These are phyloP conservation scores for Chlorella sorokiniana DNA, from an alignment of 139 green algal genomes.

Conservation along the genomic window DNA sequence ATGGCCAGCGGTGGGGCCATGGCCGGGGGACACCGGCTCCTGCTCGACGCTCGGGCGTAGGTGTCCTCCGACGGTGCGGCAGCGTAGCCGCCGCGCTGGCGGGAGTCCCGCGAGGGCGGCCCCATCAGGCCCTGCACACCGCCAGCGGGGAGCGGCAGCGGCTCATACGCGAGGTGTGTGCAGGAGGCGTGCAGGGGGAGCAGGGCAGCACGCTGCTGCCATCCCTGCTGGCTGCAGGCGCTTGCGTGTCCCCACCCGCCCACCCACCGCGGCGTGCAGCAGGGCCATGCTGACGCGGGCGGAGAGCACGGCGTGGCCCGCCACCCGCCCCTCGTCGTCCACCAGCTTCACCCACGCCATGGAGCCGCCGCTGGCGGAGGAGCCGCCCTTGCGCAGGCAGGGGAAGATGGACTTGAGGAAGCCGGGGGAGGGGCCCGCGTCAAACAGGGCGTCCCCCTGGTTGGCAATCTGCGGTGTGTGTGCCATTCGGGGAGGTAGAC, in stretches of 20 bases:
- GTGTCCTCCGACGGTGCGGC: neutral
- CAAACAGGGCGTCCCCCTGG: slow-evolving; percentile 29
- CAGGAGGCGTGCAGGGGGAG: neutral
- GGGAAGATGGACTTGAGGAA: slow-evolving; percentile 42
- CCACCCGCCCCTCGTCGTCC: slow-evolving; percentile 17
- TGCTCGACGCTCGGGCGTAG: neutral
- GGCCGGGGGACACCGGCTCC: slow-evolving; percentile 2
- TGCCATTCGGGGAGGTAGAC: neutral
- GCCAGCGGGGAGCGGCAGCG: neutral
- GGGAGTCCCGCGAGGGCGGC: neutral
- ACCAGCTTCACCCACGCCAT: slow-evolving; percentile 52
- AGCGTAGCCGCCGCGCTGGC: neutral
- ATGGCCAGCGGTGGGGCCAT: slow-evolving; percentile 7
- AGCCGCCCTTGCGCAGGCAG: slow-evolving; percentile 37
- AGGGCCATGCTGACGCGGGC: slow-evolving; percentile 28
- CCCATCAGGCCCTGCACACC: slow-evolving; percentile 21
- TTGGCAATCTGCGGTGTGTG: slow-evolving; percentile 34
- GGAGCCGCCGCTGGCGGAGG: neutral
- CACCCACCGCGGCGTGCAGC: neutral
- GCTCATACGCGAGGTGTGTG: neutral
- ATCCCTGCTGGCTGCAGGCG: neutral
- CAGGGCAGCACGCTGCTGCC: neutral
- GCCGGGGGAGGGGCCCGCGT: slow-evolving; percentile 13
- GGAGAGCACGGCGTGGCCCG: slow-evolving; percentile 44
- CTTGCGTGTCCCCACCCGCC: neutral